phyloP scores from a whole-genome alignment of 1,139 yeast genomes.

The Zygoascus sp. region DNA sequence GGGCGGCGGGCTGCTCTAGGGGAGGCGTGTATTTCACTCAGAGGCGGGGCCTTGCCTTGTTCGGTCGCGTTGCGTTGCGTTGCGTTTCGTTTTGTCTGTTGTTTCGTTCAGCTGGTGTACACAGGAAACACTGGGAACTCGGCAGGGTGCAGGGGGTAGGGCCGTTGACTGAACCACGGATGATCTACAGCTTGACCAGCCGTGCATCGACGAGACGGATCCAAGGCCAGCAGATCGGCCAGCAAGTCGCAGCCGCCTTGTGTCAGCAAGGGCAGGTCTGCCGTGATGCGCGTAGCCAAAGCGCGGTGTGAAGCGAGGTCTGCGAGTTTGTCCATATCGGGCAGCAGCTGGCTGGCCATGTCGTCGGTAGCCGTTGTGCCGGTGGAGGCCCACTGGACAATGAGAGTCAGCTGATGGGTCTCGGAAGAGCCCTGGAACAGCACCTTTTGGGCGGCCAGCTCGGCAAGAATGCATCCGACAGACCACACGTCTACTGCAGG shows the following conservation, averaged over 20 bases:
- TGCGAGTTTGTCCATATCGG: not conserved
- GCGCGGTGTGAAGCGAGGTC: slow-evolving; percentile 12
- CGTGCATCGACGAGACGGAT: slow-evolving; percentile 59
- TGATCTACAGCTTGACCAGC: slow-evolving; percentile 61
- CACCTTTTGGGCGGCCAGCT: slow-evolving; percentile 81
- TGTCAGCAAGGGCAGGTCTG: not conserved
- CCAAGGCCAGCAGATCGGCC: slow-evolving; percentile 51
- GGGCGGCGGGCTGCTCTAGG: not conserved
- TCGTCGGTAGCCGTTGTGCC: no score
- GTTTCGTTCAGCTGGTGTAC: no score
- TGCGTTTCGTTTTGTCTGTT: no score
- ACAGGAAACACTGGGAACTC: slow-evolving; percentile 37
- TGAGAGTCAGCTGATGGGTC: slow-evolving; percentile 85
- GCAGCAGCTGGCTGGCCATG: not conserved
- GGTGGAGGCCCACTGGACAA: slow-evolving; percentile 29
- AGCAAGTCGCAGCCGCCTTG: slow-evolving; percentile 58
- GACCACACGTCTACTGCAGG: slow-evolving; percentile 96
- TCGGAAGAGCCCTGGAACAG: slow-evolving; percentile 87
- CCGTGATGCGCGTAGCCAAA: not conserved
- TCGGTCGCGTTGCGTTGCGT: no score
- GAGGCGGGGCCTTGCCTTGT: no score
- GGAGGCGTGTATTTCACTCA: no score
- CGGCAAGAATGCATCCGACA: slow-evolving; percentile 92
- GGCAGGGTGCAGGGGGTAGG: slow-evolving; percentile 56
- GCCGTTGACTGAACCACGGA: slow-evolving; percentile 66